These are phyloP conservation scores for Senna tora DNA, from an alignment of 306 rosid genomes.

Conservation along the genomic window DNA sequence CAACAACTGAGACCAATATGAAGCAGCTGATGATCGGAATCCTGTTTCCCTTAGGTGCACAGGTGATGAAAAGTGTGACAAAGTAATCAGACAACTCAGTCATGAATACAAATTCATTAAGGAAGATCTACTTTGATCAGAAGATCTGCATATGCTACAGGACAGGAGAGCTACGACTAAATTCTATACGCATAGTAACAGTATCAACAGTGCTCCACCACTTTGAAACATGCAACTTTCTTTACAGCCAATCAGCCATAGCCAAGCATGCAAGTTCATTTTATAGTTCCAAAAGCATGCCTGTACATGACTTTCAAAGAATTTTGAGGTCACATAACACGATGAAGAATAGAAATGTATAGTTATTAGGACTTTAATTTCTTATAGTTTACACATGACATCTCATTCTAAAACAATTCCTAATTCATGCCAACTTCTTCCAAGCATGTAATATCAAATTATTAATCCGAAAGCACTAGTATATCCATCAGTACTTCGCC, in stretches of 20 bases:
- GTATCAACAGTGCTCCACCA: not conserved
- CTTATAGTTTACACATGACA: not conserved
- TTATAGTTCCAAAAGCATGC: constrained; percentile 21
- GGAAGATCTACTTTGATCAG: constrained; percentile 26
- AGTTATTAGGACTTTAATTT: not conserved
- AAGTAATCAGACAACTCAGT: constrained; percentile 6
- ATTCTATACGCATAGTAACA: constrained; percentile 9
- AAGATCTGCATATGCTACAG: not conserved
- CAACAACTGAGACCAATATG: constrained; percentile 18
- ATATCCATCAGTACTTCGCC: not conserved
- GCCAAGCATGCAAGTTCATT: constrained; percentile 3
- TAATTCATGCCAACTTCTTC: constrained; percentile 9
- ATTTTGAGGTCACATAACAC: constrained; percentile 1
- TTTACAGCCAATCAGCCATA: constrained; percentile 8
- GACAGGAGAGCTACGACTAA: not conserved
- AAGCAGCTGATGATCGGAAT: not conserved
- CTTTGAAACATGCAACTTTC: not conserved
- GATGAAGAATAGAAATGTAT: constrained; percentile 3
- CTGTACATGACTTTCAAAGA: not conserved
- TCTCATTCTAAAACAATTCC: constrained; percentile 18
- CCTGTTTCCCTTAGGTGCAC: not conserved
- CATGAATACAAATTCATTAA: constrained; percentile 7
- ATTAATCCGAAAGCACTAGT: constrained; percentile 9
- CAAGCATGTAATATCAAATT: constrained; percentile 18
- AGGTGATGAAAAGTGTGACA: constrained; percentile 5